Conservation (phyloP, 768 basidiomycete genomes). For the Boletus subcaerulescens region DNA sequence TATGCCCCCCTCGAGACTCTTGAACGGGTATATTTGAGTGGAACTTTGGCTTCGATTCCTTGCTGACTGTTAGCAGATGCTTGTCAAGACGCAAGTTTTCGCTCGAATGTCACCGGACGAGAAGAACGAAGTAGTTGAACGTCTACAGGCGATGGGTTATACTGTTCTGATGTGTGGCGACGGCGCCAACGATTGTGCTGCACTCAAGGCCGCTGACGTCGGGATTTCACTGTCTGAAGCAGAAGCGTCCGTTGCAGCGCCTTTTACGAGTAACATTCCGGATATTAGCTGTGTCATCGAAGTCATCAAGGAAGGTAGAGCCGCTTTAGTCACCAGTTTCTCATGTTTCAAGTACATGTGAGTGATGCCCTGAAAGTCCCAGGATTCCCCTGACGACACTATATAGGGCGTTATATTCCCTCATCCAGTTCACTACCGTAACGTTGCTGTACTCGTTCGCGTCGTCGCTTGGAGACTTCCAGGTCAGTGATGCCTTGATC, state of each 20-base stretch:
- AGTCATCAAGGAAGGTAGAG: slow-evolving; percentile 94
- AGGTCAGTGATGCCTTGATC: slow-evolving; percentile 49
- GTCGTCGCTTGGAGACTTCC: slow-evolving; percentile 93
- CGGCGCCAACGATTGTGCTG: slow-evolving; percentile 98
- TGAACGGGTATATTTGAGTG: slow-evolving; percentile 59
- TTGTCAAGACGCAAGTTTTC: slow-evolving; percentile 94
- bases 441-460: slow-evolving; percentile 95
- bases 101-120: slow-evolving; percentile 99
- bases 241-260: slow-evolving; percentile 97
- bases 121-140: slow-evolving; percentile 97
- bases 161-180: slow-evolving; percentile 98
- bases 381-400: slow-evolving; percentile 9
- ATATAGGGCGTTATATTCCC: slow-evolving; percentile 94
- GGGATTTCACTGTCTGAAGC: slow-evolving; percentile 96
- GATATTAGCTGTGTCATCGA: slow-evolving; percentile 96
- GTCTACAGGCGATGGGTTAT: slow-evolving; percentile 89
- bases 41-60: not conserved
- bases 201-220: slow-evolving; percentile 97
- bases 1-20: slow-evolving; percentile 91
- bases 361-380: slow-evolving; percentile 30
- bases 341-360: slow-evolving; percentile 99
- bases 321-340: slow-evolving; percentile 95
- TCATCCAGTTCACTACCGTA: slow-evolving; percentile 99
- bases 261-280: slow-evolving; percentile 90
- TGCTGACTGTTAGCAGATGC: slow-evolving; percentile 63